These are phyloP conservation scores for Turnera subulata DNA, from an alignment of 345 rosid species.

Conservation along the genomic window DNA sequence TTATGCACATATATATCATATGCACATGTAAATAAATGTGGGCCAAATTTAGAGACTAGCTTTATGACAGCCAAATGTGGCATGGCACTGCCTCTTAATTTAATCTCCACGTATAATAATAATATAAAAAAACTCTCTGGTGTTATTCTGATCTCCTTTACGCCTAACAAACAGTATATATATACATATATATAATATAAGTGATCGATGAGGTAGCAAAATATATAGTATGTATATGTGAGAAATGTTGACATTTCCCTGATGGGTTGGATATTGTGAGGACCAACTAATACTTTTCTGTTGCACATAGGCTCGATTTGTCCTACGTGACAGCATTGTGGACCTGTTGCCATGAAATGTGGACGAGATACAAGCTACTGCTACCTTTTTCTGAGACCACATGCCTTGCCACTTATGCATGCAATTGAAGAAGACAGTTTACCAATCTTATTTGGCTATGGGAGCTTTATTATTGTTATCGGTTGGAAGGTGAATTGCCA, in stretches of 20 bases:
- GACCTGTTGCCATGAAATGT: conserved; percentile 26
- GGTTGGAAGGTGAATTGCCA: not conserved
- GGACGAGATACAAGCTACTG: conserved; percentile 25
- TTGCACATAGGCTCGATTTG: not conserved
- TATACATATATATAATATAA: too few species aligned
- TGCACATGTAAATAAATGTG: too few species aligned
- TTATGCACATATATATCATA: too few species aligned
- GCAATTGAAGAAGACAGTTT: conserved; percentile 24
- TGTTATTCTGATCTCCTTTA: too few species aligned
- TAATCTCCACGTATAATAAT: too few species aligned
- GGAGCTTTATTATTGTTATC: not conserved
- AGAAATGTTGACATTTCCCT: not conserved
- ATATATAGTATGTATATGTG: not conserved
- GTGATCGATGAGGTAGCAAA: not conserved
- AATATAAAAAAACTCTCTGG: too few species aligned
- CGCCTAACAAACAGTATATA: too few species aligned
- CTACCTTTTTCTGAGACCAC: conserved; percentile 40
- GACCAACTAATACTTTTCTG: conserved; percentile 9
- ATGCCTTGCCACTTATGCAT: conserved; percentile 24
- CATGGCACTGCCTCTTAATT: too few species aligned
- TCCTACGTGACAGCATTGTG: conserved; percentile 22
- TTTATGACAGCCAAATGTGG: not conserved
- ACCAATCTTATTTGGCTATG: conserved; percentile 18
- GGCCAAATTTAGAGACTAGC: too few species aligned
- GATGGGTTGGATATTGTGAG: conserved; percentile 2